Evolutionary conservation across 257 asterid species (phyloP).

Genomic region (Solanum corneliomulleri): DNA sequence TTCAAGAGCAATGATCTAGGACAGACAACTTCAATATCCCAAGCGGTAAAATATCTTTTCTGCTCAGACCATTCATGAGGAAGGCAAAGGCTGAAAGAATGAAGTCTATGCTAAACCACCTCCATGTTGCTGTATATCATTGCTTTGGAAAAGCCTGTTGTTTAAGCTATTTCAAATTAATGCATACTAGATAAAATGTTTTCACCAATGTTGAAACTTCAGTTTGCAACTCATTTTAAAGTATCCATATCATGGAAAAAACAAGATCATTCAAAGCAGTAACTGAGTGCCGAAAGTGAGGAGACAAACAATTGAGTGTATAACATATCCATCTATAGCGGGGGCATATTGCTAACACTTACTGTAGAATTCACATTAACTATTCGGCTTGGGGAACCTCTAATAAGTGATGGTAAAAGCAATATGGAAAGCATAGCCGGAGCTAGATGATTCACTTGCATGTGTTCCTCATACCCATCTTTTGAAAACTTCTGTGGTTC

Average conservation of each 20-base stretch:
- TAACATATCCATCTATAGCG: neutral
- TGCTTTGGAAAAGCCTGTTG: neutral
- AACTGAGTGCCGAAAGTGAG: neutral
- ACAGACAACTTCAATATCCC: neutral
- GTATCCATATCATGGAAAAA: neutral
- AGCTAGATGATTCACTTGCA: conserved; percentile 99
- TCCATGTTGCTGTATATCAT: neutral
- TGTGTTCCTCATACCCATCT: conserved; percentile 83
- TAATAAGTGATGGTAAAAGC: conserved; percentile 84
- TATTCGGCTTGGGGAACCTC: conserved; percentile 95
- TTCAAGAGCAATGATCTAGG: neutral
- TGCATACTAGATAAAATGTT: neutral
- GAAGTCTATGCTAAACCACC: neutral
- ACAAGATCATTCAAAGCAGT: neutral
- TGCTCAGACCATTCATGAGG: neutral
- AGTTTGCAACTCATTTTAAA: neutral
- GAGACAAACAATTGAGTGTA: neutral
- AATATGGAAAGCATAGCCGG: conserved; percentile 82
- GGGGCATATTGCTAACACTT: conserved; percentile 25
- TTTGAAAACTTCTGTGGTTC: conserved; percentile 82
- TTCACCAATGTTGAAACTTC: neutral
- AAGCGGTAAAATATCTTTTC: neutral
- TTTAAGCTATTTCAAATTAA: neutral
- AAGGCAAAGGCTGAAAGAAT: neutral
- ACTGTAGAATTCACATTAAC: conserved; percentile 80